These are phyloP conservation scores for Jackrogersella multiformis DNA, from an alignment of 495 filamentous ascomycete genomes.

Conservation along the genomic window DNA sequence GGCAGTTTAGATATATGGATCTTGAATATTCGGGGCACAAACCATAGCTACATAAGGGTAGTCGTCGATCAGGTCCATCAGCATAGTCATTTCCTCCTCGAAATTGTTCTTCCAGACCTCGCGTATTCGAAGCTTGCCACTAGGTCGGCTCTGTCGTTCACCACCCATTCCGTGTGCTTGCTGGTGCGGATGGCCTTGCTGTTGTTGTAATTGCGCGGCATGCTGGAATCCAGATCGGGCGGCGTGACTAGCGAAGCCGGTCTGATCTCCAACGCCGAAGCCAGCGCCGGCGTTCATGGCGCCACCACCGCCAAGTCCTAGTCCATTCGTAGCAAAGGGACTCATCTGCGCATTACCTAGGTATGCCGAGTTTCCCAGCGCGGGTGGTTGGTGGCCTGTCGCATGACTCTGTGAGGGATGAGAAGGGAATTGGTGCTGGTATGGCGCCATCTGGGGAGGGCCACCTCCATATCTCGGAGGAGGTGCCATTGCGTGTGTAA, in stretches of 20 bases:
- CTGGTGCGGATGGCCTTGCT: constrained; percentile 61
- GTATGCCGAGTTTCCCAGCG: constrained; percentile 52
- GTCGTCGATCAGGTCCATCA: constrained; percentile 83
- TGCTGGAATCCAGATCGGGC: constrained; percentile 87
- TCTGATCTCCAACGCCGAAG: constrained; percentile 72
- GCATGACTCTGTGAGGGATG: constrained; percentile 53
- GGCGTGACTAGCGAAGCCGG: constrained; percentile 87
- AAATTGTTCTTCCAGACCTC: constrained; percentile 96
- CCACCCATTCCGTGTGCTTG: constrained; percentile 59
- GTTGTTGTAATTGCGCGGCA: constrained; percentile 74
- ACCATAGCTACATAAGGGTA: constrained; percentile 98
- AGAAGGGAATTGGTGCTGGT: constrained; percentile 58
- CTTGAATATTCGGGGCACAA: constrained; percentile 35
- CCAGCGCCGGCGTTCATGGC: constrained; percentile 54
- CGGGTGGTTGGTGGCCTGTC: constrained; percentile 50
- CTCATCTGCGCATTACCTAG: constrained; percentile 69
- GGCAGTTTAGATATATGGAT: background rate
- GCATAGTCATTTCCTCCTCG: constrained; percentile 82
- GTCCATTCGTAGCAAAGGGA: constrained; percentile 70
- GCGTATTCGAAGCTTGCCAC: constrained; percentile 77
- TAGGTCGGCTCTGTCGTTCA: constrained; percentile 53
- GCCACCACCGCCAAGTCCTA: constrained; percentile 64
- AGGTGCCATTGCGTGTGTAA: constrained; percentile 37
- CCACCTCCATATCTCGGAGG: constrained; percentile 45
- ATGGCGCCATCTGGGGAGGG: constrained; percentile 50